Evolutionary conservation across 2,329 filamentous ascomycete genomes (phyloP), one percentile per base, ranked within the genome.

Genomic region (Ophiostoma ulmi): DNA sequence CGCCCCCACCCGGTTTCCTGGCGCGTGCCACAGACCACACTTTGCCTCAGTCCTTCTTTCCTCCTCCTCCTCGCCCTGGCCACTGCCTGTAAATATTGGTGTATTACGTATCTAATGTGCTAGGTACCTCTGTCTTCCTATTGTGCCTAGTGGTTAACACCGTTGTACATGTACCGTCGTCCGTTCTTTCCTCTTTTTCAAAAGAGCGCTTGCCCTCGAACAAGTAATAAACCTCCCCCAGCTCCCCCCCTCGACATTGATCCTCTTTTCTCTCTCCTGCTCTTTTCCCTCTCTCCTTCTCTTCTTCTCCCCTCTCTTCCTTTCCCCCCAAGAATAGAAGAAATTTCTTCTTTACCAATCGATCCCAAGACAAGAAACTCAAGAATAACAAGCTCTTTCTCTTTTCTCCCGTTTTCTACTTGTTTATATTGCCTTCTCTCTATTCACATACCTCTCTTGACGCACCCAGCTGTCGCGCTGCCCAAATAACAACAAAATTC

Each of bases 141-240:
- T 48, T 48, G 44, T 48, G 20, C n/a, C n/a, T 58, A 26, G 52
- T 58, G 52, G n/a, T n/a, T 8, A 39, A 17, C 4, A 58, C 52
- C 52, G 22, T 35, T 39, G 20, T 39, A 36, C 63, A 10, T 65
- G 63, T 65, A 65, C 63, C 36, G 17, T 64, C 35, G 5, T 65
- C 36, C 39, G 65, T 67, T 72, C 68, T 72, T 73, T 70, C 70
- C 73, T 73, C 69, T 68, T 73, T 20, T 73, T 70, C 67, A 72
- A 72, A 72, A 74, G 71, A 69, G 69, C 71, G 71, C 70, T 73
- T 74, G 73, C 72, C 72, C 72, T 72, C 71, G 73, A 74, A 73
- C 73, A 74, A 73, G 72, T 74, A 73, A 73, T 72, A 70, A 70
- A 73, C 72, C 70, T 72, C 69, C 71, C 73, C 72, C 70, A 70